Conservation (phyloP, 2,329 filamentous ascomycete species). For the Fonsecaea erecta region DNA sequence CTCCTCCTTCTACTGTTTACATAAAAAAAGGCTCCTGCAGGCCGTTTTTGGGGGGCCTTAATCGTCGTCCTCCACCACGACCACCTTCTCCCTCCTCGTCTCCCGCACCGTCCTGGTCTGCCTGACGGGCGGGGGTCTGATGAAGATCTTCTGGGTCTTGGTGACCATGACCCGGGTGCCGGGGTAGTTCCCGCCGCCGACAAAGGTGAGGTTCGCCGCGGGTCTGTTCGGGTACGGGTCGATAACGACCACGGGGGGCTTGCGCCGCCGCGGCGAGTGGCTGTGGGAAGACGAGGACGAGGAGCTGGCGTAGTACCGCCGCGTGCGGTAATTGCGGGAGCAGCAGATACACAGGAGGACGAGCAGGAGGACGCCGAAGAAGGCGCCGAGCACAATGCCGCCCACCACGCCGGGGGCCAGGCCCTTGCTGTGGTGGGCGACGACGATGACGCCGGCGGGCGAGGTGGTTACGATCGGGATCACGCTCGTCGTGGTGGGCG, state of each 20-base stretch:
- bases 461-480: slow-evolving; percentile 21
- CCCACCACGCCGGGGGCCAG: slow-evolving; percentile 28
- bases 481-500: slow-evolving; percentile 12
- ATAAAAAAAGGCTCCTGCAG: background rate
- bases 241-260: slow-evolving; percentile 14
- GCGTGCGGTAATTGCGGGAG: slow-evolving; percentile 15
- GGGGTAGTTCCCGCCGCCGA: slow-evolving; percentile 28
- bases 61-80: slow-evolving; percentile 27
- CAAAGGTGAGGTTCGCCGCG: slow-evolving; percentile 29
- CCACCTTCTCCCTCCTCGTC: slow-evolving; percentile 56
- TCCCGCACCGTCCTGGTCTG: slow-evolving; percentile 64
- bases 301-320: slow-evolving; percentile 19
- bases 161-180: slow-evolving; percentile 32
- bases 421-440: slow-evolving; percentile 22
- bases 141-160: slow-evolving; percentile 24
- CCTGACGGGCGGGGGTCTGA: slow-evolving; percentile 49
- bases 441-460: slow-evolving; percentile 17
- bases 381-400: slow-evolving; percentile 30
- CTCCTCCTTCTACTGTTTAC: background rate
- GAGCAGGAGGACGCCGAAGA: slow-evolving; percentile 32
- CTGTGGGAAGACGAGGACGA: slow-evolving; percentile 10
- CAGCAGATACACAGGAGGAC: slow-evolving; percentile 30
- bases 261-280: slow-evolving; percentile 14
- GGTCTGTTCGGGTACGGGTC: slow-evolving; percentile 27
- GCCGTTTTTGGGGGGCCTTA: background rate